Percentiles rank a stretch among this genome's conserved stretches.
These are phyloP conservation scores for Kwoniella dejecticola DNA, from an alignment of 768 basidiomycete species.

Conservation along the genomic window DNA sequence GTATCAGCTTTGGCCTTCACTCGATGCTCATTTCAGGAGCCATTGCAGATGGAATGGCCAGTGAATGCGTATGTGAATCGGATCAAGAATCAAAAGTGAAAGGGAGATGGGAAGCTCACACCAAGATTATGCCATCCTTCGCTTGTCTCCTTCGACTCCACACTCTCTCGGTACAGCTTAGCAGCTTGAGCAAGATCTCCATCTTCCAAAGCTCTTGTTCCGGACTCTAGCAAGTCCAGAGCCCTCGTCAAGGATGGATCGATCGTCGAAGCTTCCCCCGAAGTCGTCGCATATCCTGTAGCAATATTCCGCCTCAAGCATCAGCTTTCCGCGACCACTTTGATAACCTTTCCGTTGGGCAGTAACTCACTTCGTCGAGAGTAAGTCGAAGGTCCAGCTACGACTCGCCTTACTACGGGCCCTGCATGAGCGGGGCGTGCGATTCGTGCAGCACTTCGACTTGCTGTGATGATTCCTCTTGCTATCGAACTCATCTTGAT, in stretches of 20 bases:
- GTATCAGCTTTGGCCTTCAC: not conserved
- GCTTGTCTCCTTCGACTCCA: conserved; percentile 42
- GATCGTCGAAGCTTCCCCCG: conserved; percentile 21
- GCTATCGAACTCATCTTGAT: too few species aligned
- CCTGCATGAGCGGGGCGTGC: too few species aligned
- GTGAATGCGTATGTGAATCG: too few species aligned
- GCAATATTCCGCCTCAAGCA: too few species aligned
- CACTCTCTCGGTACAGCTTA: conserved; percentile 39
- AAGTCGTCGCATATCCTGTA: conserved; percentile 33
- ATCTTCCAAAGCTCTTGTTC: conserved; percentile 43
- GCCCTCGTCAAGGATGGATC: conserved; percentile 44
- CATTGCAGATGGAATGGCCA: not conserved
- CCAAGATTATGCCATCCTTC: conserved; percentile 53
- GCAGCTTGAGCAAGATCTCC: conserved; percentile 48
- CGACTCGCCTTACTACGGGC: too few species aligned
- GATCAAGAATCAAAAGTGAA: not conserved
- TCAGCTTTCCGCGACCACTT: too few species aligned
- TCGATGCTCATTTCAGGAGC: not conserved
- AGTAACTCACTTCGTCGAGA: too few species aligned
- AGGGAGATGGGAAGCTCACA: conserved; percentile 31
- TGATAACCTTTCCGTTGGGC: too few species aligned
- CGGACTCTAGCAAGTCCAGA: conserved; percentile 42
- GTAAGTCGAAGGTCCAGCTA: too few species aligned
- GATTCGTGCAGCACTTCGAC: too few species aligned
- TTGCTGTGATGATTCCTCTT: too few species aligned